Base-by-base conservation (phyloP, 768 basidiomycete species). In the Hydnomerulius pinastri region DNA sequence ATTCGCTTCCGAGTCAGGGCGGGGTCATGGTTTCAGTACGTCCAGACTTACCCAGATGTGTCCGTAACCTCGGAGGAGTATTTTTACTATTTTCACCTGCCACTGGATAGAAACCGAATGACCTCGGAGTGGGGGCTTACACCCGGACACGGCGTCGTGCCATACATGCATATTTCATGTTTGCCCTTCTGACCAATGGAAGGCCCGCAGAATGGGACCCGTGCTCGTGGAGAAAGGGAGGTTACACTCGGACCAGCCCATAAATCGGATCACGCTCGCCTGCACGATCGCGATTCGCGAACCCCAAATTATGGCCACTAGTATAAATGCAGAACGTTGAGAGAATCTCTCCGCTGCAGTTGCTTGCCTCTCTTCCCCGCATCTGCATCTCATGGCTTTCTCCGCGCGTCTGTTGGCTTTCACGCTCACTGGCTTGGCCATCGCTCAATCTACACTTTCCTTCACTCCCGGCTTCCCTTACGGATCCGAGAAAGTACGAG, bases 401-500 rank as follows among this genome's bases (percentile, higher is more conserved):
- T 53, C 57, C 47, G 51, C 38, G 35, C 39, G 35, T 29, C 42
- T 64, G 10, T 45, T 58, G 13, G 37, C 50, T 23, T 46, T 29
- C n/a, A 23, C 49, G 32, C 64, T 72, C 32, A 21, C 71, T 35
- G 63, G 60, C 17, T 53, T 73, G 17, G 54, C 73, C 39, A 55
- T 69, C 24, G 24, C 64, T 8, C 50, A 18, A 20, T 56, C 50
- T 41, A 71, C 70, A 11, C 41, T 46, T 21, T 69, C 64, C 35
- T 66, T 83, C 50, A 67, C 65, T 25, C 80, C 77, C 18, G 78
- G 81, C 43, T 91, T 91, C 60, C 76, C 87, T 4, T 92, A 92
- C 57, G 90, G 88, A 20, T 76, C 77, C 5, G 54, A 81, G 70
- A 86, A 84, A 58, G 83, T 92, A 41, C 82, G 90, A 11, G 91